Base-by-base conservation (phyloP, 2,329 filamentous ascomycete species). In the Pyricularia grisea region DNA sequence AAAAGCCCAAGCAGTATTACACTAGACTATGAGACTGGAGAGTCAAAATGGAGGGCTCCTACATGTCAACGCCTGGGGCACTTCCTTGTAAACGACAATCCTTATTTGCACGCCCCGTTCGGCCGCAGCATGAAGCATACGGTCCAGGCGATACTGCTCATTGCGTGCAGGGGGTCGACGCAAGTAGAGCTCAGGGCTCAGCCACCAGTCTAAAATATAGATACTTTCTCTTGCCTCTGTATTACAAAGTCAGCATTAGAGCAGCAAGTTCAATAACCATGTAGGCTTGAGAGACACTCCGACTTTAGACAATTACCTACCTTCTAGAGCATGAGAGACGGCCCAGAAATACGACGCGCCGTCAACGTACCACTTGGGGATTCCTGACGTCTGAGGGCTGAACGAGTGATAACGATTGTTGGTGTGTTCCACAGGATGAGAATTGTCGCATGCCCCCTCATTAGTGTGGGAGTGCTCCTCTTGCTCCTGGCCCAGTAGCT, bases 51-150 rank as follows among this genome's bases (percentile, higher is more conserved):
- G 42, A 9, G 67, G 28, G 27, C 65, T 23, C 87, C 85, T 84
- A 92, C 90, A 83, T 60, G 91, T 93, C 74, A 96, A 80, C 58
- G 92, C 91, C 75, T 92, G 90, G 3, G 91, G 88, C 9, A 94
- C 92, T 79, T 97, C 94, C 80, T 97, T 97, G 81, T 97, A 97
- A 12, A 97, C 92, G 68, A 97, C 93, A 67, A 97, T 84, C 74
- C 94, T 90, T 73, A 97, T 84, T 73, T 90, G 88, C 65, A 97
- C 93, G 61, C 93, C 94, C 63, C 93, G 87, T 79, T 94, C 86
- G 30, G 94, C 93, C 10, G 93, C 93, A 68, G 89, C 89, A 74
- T 91, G 85, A 66, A 97, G 86, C 88, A 97, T 89, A 67, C 88
- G 87, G 78, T 97, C 93, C 58, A 97, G 81, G 6, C 93, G 89